A percentile compares a stretch with the other conserved stretches of the same genome.
These are phyloP conservation scores for Plectranthus barbatus DNA, from an alignment of 257 asterid species.

Conservation along the genomic window DNA sequence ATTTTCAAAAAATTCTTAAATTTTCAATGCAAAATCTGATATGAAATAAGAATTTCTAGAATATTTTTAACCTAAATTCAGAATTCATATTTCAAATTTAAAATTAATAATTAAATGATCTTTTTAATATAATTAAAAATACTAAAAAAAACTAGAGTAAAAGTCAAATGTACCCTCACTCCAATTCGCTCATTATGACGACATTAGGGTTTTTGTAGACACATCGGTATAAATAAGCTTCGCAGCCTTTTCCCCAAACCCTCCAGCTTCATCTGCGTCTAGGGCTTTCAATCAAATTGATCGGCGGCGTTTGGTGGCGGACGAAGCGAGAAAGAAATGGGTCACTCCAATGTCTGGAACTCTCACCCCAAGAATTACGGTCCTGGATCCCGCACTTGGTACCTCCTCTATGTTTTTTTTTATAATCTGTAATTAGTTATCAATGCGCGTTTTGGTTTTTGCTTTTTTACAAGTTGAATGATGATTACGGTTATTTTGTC, in stretches of 20 bases:
- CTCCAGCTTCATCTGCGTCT: not conserved
- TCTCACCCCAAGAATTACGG: too few species aligned
- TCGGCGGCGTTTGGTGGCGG: conserved; percentile 17
- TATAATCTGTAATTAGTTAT: not conserved
- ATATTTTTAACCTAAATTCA: too few species aligned
- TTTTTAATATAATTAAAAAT: too few species aligned
- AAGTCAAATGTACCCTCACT: not conserved
- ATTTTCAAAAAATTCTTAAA: too few species aligned
- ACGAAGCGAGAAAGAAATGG: conserved; percentile 20
- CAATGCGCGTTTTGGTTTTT: not conserved
- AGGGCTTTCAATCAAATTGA: not conserved
- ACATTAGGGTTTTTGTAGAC: conserved; percentile 16
- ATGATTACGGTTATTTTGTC: not conserved
- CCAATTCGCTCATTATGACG: too few species aligned
- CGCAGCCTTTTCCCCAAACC: not conserved
- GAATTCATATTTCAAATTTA: too few species aligned
- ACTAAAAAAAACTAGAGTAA: not conserved
- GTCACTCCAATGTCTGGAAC: conserved; percentile 50
- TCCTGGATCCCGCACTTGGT: conserved; percentile 57
- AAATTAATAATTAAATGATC: too few species aligned
- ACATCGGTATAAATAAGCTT: not conserved
- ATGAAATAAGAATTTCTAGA: too few species aligned
- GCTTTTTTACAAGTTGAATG: not conserved
- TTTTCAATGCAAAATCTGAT: too few species aligned
- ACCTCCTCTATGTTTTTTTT: not conserved